Base-by-base conservation (phyloP, 2,329 filamentous ascomycete genomes). In the Beauveria sp. region DNA sequence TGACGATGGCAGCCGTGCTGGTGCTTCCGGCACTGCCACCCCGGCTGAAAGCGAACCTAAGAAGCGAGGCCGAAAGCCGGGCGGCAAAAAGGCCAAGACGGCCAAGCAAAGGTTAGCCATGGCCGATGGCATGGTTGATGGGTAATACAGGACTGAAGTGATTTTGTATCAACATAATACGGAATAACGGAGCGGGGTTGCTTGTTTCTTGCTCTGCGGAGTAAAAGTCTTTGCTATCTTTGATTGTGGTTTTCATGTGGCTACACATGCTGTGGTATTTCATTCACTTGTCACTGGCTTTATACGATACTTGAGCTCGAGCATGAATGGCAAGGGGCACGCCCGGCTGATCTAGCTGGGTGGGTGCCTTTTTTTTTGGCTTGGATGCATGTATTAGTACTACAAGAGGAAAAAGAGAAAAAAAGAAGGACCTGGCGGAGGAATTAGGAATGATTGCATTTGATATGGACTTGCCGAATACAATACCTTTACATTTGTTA, bases 1-100 rank as follows among this genome's bases (percentile, higher is more conserved):
- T 76, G 93, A 98, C 68, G 92, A 96, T 73, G 83, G 81, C 68
- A 89, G 88, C 67, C 95, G 96, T 71, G 85, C 69, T 5, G 71
- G 69, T 55, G 73, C 74, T 26, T 96, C 90, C 3, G 95, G 93
- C 42, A 87, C 92, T 0, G 91, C 90, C 3, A 97, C 95, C 1
- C 93, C 92, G 0, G 83, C 89, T 12, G 85, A 86, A 46, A 81
- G 83, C 18, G 72, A 82, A 40, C 71, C 74, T 40, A 80, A 78
- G 67, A 71, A 75, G 61, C 72, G 80, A 71, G 80, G 84, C 76
- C 85, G 89, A 78, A 81, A 86, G 72, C 76, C 77, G 70, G 69
- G 74, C 61, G 72, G 77, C 62, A 83, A 81, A 63, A 85, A 79
- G 62, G 85, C 86, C 62, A 89, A 89, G 76, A 88, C 86, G 18